Evolutionary conservation across 2,329 filamentous ascomycete species (phyloP).

Genomic region (Leptographium galeiforme): DNA sequence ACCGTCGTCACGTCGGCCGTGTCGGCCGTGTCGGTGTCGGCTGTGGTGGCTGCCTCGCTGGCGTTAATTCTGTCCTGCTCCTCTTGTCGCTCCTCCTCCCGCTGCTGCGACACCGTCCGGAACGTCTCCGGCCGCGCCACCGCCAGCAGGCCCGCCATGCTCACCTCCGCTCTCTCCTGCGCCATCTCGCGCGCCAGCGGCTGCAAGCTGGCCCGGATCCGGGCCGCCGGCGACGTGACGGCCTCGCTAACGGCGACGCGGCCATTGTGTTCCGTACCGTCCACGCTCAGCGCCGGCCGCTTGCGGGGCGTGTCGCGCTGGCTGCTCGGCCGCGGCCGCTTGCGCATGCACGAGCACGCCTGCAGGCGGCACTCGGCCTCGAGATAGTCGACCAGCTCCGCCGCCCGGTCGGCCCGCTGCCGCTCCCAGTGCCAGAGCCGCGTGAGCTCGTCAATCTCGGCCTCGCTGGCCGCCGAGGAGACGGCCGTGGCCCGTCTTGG

Average conservation of each 20-base stretch:
- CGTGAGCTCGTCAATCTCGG: constrained; percentile 44
- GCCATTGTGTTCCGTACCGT: no score
- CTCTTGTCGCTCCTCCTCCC: constrained; percentile 23
- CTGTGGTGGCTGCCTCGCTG: constrained; percentile 14
- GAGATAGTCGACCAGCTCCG: constrained; percentile 64
- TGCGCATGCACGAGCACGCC: constrained; percentile 47
- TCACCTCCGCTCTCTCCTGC: neutral
- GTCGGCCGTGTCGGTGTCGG: neutral
- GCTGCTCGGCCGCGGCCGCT: constrained; percentile 20
- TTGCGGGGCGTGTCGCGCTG: constrained; percentile 20
- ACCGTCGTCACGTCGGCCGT: neutral
- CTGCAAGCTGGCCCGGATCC: constrained; percentile 14
- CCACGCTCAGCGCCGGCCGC: constrained; percentile 16
- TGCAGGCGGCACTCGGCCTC: constrained; percentile 60
- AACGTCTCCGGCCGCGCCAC: constrained; percentile 51
- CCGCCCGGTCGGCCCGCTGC: constrained; percentile 52
- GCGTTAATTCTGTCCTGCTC: constrained; percentile 15
- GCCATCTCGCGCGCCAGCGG: constrained; percentile 17
- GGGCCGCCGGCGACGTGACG: constrained; percentile 6
- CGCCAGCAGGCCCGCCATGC: constrained; percentile 30
- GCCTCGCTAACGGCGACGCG: constrained; percentile 8
- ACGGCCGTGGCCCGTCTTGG: neutral
- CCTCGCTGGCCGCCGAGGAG: constrained; percentile 41
- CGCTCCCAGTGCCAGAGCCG: constrained; percentile 41
- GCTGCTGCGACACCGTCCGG: constrained; percentile 42